Base-by-base conservation (phyloP, 176 grass and related monocot species). In the Eragrostis nindensis region DNA sequence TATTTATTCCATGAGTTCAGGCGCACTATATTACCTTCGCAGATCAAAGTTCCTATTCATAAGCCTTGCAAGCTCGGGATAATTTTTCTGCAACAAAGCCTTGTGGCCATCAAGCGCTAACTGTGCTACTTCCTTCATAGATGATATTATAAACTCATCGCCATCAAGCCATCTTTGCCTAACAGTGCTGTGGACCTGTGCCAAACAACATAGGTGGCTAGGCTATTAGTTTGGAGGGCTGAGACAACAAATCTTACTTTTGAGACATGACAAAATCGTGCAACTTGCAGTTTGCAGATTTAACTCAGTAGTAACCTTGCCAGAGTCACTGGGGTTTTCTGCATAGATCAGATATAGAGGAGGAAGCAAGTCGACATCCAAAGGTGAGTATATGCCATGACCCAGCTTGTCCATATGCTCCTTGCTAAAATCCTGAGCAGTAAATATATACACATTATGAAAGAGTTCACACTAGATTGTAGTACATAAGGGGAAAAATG, bases 401-500 rank as follows among this genome's bases (percentile, higher is more conserved):
- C 90, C 92, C 74, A 92, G 22, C 22, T 75, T 92, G 71, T 92
- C 90, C 92, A 98, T 94, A 87, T 98, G 84, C 80, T 91, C 92
- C 40, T 84, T 56, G 74, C 62, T 89, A 66, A 98, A 98, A 76
- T 94, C 95, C 95, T 98, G 84, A 22, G 5, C 15, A 74, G 66
- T 18, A 36, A 64, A 52, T n/a, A 73, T 0, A 49, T 26, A 82
- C 57, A 88, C 12, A 59, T 66, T 78, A 47, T 7, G 0, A 61
- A 73, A 48, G 22, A 72, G 9, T 40, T 29, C 27, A 16, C 0
- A 56, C 68, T 36, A 38, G 40, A 5, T 14, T 41, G 43, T 14
- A 53, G 26, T 30, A 68, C 5, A 10, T 42, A 27, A 11, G 30
- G 22, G 29, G 42, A 1, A 11, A 41, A 85, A 78, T 77, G 76